These are phyloP conservation scores for Escallonia rubra DNA, from an alignment of 129 eudicot species.

Conservation along the genomic window DNA sequence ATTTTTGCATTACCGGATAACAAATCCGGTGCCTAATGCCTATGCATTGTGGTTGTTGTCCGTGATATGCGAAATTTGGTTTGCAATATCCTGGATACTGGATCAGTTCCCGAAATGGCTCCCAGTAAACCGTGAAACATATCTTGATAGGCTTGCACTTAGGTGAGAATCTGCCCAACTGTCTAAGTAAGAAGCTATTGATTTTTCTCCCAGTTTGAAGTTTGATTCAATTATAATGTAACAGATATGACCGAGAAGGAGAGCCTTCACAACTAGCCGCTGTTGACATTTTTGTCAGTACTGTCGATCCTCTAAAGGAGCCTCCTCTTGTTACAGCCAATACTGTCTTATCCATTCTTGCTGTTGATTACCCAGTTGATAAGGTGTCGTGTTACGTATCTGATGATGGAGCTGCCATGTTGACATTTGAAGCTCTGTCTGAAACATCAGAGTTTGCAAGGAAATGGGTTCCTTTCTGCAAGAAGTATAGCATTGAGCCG, in stretches of 20 bases:
- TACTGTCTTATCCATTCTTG: slow-evolving; percentile 51
- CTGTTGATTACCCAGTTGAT: slow-evolving; percentile 49
- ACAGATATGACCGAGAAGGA: slow-evolving; percentile 32
- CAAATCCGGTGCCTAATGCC: slow-evolving; percentile 51
- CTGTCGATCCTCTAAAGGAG: slow-evolving; percentile 38
- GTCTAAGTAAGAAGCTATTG: neutral
- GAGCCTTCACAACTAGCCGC: slow-evolving; percentile 31
- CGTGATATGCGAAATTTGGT: slow-evolving; percentile 56
- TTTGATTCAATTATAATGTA: neutral
- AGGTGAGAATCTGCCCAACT: slow-evolving; percentile 7
- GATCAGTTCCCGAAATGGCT: slow-evolving; percentile 99
- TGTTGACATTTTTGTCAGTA: slow-evolving; percentile 34
- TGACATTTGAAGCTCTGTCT: slow-evolving; percentile 48
- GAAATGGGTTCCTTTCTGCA: slow-evolving; percentile 48
- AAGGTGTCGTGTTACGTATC: slow-evolving; percentile 34
- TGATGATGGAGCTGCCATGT: slow-evolving; percentile 48
- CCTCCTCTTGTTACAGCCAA: slow-evolving; percentile 55
- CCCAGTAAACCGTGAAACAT: slow-evolving; percentile 92
- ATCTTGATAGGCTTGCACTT: slow-evolving; percentile 41
- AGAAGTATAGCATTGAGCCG: slow-evolving; percentile 42
- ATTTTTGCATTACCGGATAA: slow-evolving; percentile 52
- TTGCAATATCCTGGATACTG: slow-evolving; percentile 86
- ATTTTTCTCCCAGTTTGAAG: neutral
- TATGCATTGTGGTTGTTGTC: slow-evolving; percentile 51
- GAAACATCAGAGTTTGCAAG: slow-evolving; percentile 47